These are phyloP conservation scores for Neurospora intermedia DNA, from an alignment of 495 filamentous ascomycete genomes.

Conservation along the genomic window DNA sequence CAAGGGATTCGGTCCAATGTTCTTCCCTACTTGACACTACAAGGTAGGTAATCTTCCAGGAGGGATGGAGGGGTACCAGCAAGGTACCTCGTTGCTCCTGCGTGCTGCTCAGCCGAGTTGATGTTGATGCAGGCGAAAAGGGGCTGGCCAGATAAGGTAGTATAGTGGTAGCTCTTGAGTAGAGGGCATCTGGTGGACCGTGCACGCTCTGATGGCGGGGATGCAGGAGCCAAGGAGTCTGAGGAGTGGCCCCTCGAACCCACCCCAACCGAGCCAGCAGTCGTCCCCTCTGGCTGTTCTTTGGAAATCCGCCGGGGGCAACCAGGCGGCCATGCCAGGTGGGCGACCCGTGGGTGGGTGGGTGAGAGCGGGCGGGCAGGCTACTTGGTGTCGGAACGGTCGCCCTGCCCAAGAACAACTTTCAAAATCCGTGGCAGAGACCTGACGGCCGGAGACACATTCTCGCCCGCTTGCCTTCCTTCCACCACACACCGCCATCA, in stretches of 20 bases:
- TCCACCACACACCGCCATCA: conserved; percentile 24
- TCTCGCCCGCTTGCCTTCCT: conserved; percentile 7
- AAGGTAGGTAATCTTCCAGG: neutral
- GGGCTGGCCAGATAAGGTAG: neutral
- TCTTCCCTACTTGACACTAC: neutral
- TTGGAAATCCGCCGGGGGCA: neutral
- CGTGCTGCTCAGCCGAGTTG: neutral
- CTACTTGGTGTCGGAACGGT: neutral
- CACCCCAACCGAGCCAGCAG: neutral
- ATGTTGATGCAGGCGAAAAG: neutral
- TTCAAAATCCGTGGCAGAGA: conserved; percentile 23
- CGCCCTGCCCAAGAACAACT: conserved; percentile 26
- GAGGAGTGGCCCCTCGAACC: neutral
- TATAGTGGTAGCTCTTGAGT: neutral
- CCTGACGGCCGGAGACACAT: conserved; percentile 18
- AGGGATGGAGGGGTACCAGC: neutral
- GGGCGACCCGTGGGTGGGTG: neutral
- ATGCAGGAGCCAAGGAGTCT: neutral
- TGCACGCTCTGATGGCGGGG: neutral
- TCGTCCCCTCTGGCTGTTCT: neutral
- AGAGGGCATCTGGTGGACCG: neutral
- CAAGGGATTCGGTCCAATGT: neutral
- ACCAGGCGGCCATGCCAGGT: neutral
- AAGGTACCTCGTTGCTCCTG: neutral
- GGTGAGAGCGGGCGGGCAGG: neutral